Evolutionary conservation across 2,329 filamentous ascomycete species (phyloP).

Genomic region (Xylariaceae sp.): DNA sequence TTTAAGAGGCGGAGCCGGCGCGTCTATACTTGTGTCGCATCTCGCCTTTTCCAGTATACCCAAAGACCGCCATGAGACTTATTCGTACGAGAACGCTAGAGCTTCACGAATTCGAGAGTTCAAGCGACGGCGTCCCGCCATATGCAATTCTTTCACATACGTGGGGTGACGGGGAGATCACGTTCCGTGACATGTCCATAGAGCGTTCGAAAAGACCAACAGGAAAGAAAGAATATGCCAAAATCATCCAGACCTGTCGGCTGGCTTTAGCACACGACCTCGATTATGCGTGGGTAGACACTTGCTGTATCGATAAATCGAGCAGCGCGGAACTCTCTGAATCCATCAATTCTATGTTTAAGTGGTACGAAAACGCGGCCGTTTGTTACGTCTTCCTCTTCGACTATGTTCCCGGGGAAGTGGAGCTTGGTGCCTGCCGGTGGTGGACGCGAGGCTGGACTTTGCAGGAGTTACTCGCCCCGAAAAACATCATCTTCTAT

Average conservation of each 20-base stretch:
- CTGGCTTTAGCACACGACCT: slow-evolving; percentile 20
- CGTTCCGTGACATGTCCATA: slow-evolving; percentile 26
- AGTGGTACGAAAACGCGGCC: slow-evolving; percentile 29
- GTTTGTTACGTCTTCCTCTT: slow-evolving; percentile 29
- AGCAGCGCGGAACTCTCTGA: slow-evolving; percentile 33
- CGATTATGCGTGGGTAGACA: slow-evolving; percentile 32
- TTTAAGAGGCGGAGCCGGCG: too few relatives aligned
- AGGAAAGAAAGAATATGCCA: slow-evolving; percentile 18
- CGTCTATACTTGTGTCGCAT: too few relatives aligned
- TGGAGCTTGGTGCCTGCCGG: slow-evolving; percentile 20
- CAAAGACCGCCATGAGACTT: slow-evolving; percentile 23
- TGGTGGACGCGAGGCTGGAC: slow-evolving; percentile 34
- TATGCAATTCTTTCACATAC: slow-evolving; percentile 33
- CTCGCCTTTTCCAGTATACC: too few relatives aligned
- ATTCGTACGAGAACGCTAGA: slow-evolving; percentile 25
- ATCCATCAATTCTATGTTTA: slow-evolving; percentile 33
- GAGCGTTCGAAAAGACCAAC: background rate
- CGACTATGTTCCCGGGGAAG: slow-evolving; percentile 21
- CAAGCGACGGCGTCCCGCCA: slow-evolving; percentile 15
- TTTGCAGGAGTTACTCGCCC: slow-evolving; percentile 33
- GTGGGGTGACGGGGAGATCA: slow-evolving; percentile 28
- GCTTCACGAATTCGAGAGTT: slow-evolving; percentile 30
- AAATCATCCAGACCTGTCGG: slow-evolving; percentile 27
- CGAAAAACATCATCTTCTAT: slow-evolving; percentile 25
- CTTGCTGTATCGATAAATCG: slow-evolving; percentile 34